These are phyloP conservation scores for Lolium rigidum DNA, from an alignment of 176 grass and related monocot genomes.

Conservation along the genomic window DNA sequence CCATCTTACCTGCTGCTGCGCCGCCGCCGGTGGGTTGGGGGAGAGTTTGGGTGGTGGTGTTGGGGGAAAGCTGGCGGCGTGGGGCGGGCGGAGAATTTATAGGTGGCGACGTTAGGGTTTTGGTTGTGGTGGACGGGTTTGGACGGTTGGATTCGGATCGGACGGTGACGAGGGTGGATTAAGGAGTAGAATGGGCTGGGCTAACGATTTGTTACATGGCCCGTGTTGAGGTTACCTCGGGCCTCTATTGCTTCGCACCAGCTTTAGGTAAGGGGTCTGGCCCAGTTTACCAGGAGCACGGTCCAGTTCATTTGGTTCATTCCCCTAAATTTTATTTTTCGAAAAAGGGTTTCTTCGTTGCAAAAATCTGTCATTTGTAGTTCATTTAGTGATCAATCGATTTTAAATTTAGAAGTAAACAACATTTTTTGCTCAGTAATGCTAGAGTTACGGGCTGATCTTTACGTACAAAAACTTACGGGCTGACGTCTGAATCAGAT, in stretches of 20 bases:
- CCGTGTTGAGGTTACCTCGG: background rate
- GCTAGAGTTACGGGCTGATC: too few relatives aligned
- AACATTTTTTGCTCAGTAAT: too few relatives aligned
- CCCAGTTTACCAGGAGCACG: background rate
- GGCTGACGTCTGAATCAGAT: too few relatives aligned
- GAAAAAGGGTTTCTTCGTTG: too few relatives aligned
- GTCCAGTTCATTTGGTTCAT: background rate
- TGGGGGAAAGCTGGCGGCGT: background rate
- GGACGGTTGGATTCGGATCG: slow-evolving; percentile 25
- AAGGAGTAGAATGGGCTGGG: background rate
- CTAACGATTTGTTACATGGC: background rate
- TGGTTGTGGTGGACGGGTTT: fast-evolving
- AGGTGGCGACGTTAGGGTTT: slow-evolving; percentile 36
- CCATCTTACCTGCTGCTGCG: slow-evolving; percentile 38
- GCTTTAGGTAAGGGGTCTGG: background rate
- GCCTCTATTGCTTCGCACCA: background rate
- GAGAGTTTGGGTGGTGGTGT: background rate
- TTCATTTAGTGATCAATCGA: too few relatives aligned
- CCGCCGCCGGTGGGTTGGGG: background rate
- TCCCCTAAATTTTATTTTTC: too few relatives aligned
- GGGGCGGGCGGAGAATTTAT: background rate
- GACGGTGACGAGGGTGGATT: background rate
- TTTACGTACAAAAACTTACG: too few relatives aligned
- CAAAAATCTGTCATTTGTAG: too few relatives aligned
- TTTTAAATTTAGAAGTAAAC: too few relatives aligned